Evolutionary conservation across 441 rosid genomes (phyloP).

Genomic region (Syzygium malaccense): DNA sequence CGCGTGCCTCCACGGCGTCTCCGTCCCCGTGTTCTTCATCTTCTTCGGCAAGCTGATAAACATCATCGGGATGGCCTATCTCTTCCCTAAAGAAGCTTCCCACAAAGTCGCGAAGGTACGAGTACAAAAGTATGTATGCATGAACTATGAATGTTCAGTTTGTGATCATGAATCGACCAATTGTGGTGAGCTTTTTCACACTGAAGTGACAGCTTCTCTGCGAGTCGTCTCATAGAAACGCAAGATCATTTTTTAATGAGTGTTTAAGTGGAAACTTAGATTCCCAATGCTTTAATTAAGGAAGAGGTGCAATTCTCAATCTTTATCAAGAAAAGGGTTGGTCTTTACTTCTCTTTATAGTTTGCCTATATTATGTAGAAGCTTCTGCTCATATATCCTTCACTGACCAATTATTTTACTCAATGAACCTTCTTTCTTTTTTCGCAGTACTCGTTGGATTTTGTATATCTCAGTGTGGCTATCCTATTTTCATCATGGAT

Average conservation of each 20-base stretch:
- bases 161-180: background rate
- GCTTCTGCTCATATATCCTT: background rate
- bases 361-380: background rate
- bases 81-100: conserved; percentile 66
- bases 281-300: background rate
- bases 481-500: conserved; percentile 91
- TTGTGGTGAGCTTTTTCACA: background rate
- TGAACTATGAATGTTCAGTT: background rate
- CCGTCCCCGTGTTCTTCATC: conserved; percentile 87
- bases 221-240: background rate
- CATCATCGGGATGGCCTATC: conserved; percentile 68
- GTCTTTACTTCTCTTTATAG: background rate
- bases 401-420: background rate
- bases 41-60: conserved; percentile 84
- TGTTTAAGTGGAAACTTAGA: background rate
- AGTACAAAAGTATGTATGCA: background rate
- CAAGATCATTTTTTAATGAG: background rate
- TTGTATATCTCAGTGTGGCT: conserved; percentile 79
- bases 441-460: conserved; percentile 92
- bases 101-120: conserved; percentile 78
- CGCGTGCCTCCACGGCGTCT: conserved; percentile 77
- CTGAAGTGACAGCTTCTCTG: background rate
- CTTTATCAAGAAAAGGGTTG: background rate
- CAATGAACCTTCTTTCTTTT: background rate
- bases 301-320: background rate